A percentile compares a stretch with the other conserved stretches of the same genome.
Evolutionary conservation across 805 yeast genomes (phyloP).

Genomic region (Ogataea saltuana): DNA sequence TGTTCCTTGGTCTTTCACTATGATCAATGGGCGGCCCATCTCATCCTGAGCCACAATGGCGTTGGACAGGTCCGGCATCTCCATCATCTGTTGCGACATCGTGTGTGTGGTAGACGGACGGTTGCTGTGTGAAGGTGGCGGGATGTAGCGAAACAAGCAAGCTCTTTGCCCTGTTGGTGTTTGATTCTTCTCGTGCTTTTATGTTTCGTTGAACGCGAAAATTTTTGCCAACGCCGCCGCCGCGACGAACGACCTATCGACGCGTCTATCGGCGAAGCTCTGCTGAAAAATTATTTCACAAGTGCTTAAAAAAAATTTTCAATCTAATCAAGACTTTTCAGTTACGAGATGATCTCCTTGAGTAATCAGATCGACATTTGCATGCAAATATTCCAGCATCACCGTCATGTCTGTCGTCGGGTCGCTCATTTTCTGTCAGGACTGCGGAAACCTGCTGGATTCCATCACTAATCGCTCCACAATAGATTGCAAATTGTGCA

Average conservation of each 20-base stretch:
- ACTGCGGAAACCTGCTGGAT: slow-evolving; percentile 89
- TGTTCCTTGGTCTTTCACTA: slow-evolving; percentile 75
- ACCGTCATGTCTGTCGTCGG: slow-evolving; percentile 87
- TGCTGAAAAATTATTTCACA: slow-evolving; percentile 1
- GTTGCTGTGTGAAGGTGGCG: too few relatives aligned
- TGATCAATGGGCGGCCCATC: slow-evolving; percentile 98
- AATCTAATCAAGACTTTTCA: too few relatives aligned
- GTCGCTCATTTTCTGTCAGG: slow-evolving; percentile 87
- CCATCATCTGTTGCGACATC: slow-evolving; percentile 36
- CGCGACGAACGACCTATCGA: slow-evolving; percentile 8
- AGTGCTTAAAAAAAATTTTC: slow-evolving; percentile 9
- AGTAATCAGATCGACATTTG: too few relatives aligned
- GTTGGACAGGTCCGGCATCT: slow-evolving; percentile 91
- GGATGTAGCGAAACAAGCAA: too few relatives aligned
- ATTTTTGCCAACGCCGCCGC: slow-evolving; percentile 11
- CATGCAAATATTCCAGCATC: background rate
- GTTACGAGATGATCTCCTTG: too few relatives aligned
- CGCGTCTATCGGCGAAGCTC: too few relatives aligned
- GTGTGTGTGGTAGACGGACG: slow-evolving; percentile 9
- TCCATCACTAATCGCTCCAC: slow-evolving; percentile 51
- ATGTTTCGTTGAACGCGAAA: slow-evolving; percentile 17
- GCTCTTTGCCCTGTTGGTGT: too few relatives aligned
- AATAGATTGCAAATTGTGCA: slow-evolving; percentile 58
- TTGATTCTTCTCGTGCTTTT: too few relatives aligned
- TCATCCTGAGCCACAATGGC: slow-evolving; percentile 99